These are phyloP conservation scores for Cyberlindnera euphorbiae DNA, from an alignment of 805 yeast species.

Conservation along the genomic window DNA sequence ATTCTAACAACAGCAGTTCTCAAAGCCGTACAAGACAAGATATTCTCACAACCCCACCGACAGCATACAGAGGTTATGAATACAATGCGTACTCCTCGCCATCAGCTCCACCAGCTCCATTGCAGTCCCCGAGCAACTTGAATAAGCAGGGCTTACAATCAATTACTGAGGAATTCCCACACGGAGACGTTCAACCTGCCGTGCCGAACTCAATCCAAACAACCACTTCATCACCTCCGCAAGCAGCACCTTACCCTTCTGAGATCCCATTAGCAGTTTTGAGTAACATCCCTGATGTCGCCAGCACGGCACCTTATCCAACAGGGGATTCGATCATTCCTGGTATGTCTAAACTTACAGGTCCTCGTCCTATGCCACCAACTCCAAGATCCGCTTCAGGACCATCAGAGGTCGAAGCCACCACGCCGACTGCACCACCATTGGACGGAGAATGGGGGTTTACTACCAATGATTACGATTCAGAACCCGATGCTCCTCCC, in stretches of 20 bases:
- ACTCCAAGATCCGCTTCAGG: constrained; percentile 10
- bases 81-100: constrained; percentile 5
- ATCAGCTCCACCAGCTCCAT: not conserved
- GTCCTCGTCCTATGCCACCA: constrained; percentile 27
- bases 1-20: constrained; percentile 8
- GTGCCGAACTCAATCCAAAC: too few relatives aligned
- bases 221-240: constrained; percentile 5
- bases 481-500: constrained; percentile 14
- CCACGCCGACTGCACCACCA: too few relatives aligned
- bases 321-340: constrained; percentile 5
- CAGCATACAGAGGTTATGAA: constrained; percentile 21
- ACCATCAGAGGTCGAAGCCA: constrained; percentile 4
- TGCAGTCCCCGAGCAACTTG: not conserved
- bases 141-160: not conserved
- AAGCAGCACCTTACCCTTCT: constrained; percentile 20
- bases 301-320: constrained; percentile 21
- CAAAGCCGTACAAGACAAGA: constrained; percentile 12
- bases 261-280: constrained; percentile 10
- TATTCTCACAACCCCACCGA: constrained; percentile 18
- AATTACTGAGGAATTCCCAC: constrained; percentile 1
- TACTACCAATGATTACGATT: constrained; percentile 1
- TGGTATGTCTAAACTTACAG: constrained; percentile 16
- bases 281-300: constrained; percentile 5
- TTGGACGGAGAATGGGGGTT: constrained; percentile 6
- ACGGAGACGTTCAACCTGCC: not conserved